Evolutionary conservation across 768 basidiomycete genomes (phyloP).

Genomic region (Cyclocybe cylindracea): DNA sequence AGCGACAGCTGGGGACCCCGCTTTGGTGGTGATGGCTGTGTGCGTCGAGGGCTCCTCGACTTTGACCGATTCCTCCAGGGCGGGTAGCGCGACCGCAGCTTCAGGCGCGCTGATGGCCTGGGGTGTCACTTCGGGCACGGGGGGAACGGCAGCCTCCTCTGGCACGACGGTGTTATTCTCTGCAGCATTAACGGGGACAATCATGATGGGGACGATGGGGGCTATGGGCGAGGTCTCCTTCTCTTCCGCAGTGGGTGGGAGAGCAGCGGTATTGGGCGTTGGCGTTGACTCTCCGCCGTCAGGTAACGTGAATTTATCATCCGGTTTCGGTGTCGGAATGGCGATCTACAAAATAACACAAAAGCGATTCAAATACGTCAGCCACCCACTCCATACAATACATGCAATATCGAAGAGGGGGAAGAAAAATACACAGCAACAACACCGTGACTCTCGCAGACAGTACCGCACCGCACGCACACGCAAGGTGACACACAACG

Average conservation of each 20-base stretch:
- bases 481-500: too few relatives aligned
- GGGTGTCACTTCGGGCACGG: background rate
- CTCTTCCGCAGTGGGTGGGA: constrained; percentile 6
- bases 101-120: background rate
- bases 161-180: constrained; percentile 34
- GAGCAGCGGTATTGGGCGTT: constrained; percentile 12
- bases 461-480: too few relatives aligned
- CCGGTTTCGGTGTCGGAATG: constrained; percentile 29
- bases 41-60: background rate
- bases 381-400: background rate
- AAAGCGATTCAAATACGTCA: constrained; percentile 3
- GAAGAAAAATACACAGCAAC: too few relatives aligned
- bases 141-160: background rate
- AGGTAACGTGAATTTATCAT: constrained; percentile 19
- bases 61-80: background rate
- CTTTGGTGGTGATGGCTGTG: background rate
- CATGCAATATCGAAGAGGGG: background rate
- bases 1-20: background rate
- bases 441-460: too few relatives aligned
- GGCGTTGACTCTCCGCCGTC: constrained; percentile 15
- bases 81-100: background rate
- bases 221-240: constrained; percentile 18
- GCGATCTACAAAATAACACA: constrained; percentile 21
- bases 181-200: constrained; percentile 40
- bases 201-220: constrained; percentile 35